Evolutionary conservation across 352 stramenopile genomes (phyloP).

Genomic region (Pythium aquatile): DNA sequence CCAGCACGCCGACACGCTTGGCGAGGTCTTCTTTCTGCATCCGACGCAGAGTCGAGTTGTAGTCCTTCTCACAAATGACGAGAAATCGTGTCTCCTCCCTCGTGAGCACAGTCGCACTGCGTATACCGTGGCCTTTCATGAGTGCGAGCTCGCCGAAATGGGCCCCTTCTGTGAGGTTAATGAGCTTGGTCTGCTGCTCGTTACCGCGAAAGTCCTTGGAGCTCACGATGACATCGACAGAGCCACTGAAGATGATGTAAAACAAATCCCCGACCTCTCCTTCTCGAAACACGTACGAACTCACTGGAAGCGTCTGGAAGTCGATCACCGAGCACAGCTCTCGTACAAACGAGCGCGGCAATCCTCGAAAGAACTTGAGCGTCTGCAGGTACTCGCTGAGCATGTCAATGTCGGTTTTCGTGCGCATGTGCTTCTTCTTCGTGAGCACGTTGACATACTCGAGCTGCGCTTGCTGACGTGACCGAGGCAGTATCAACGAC

Average conservation of each 20-base stretch:
- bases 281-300: constrained; percentile 56
- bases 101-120: constrained; percentile 66
- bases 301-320: constrained; percentile 38
- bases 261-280: constrained; percentile 72
- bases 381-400: constrained; percentile 70
- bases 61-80: constrained; percentile 75
- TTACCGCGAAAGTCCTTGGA: constrained; percentile 53
- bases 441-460: constrained; percentile 58
- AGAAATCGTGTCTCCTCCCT: constrained; percentile 59
- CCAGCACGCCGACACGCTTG: constrained; percentile 53
- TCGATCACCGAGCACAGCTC: constrained; percentile 71
- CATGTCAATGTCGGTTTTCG: constrained; percentile 55
- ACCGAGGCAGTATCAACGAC: constrained; percentile 7
- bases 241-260: constrained; percentile 76
- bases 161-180: constrained; percentile 66
- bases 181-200: constrained; percentile 57
- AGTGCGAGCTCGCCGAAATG: constrained; percentile 74
- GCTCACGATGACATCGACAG: constrained; percentile 64
- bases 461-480: constrained; percentile 33
- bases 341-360: constrained; percentile 59
- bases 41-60: constrained; percentile 62
- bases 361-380: constrained; percentile 72
- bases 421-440: constrained; percentile 49
- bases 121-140: constrained; percentile 70
- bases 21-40: constrained; percentile 73